These are phyloP conservation scores for Pseudonitzschia delicatissima DNA, from an alignment of 108 stramenopile genomes.

Conservation along the genomic window DNA sequence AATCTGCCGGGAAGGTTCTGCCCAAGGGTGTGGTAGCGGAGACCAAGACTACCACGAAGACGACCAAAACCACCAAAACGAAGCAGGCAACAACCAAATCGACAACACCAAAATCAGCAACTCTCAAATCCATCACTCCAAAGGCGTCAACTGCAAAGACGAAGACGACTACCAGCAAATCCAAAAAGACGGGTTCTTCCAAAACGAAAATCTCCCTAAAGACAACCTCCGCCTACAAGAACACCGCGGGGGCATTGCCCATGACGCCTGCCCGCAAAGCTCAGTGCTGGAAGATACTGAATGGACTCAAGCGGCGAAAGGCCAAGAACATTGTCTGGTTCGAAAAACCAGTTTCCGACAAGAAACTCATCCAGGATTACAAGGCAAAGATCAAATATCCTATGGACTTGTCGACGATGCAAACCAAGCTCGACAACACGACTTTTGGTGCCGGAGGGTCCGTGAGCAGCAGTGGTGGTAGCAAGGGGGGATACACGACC, in stretches of 20 bases:
- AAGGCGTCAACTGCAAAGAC: background rate
- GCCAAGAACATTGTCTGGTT: conserved; percentile 52
- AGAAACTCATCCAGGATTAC: conserved; percentile 71
- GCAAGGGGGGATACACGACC: conserved; percentile 53
- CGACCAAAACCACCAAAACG: conserved; percentile 15
- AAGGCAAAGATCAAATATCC: conserved; percentile 70
- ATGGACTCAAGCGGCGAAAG: conserved; percentile 63
- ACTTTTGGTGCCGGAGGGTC: conserved; percentile 1
- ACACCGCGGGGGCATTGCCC: background rate
- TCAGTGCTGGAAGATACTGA: conserved; percentile 66
- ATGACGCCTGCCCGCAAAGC: conserved; percentile 57
- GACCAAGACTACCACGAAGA: background rate
- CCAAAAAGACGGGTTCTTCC: conserved; percentile 12
- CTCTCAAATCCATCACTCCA: background rate
- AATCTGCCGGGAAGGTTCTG: background rate
- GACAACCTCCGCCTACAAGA: conserved; percentile 5
- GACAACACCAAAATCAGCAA: background rate
- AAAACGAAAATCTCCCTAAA: conserved; percentile 27
- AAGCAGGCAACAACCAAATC: conserved; percentile 13
- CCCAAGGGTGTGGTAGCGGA: background rate
- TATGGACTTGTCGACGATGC: conserved; percentile 73
- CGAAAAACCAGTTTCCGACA: conserved; percentile 69
- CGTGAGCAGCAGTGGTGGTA: background rate
- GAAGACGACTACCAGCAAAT: background rate
- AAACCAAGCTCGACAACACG: conserved; percentile 54